phyloP scores from a whole-genome alignment of 208 protist species.

The Trypanosoma conorhini region DNA sequence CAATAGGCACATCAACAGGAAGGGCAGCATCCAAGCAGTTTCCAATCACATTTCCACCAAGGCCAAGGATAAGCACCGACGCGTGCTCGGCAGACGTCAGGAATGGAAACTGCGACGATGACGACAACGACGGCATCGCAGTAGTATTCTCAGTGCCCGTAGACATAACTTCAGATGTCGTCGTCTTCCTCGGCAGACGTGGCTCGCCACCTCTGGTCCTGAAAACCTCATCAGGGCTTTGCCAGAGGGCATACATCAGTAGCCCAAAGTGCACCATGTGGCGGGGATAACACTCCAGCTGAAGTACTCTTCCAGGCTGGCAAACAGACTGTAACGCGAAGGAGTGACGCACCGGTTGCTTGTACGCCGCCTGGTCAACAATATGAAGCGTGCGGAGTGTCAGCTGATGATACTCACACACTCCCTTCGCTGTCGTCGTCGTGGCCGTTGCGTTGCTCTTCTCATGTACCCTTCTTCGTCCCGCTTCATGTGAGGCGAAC shows the following conservation, averaged over 20 bases:
- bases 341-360: constrained; percentile 22
- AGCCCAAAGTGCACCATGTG: constrained; percentile 82
- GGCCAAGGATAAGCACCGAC: constrained; percentile 67
- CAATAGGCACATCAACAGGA: constrained; percentile 43
- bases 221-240: constrained; percentile 18
- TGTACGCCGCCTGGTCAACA: constrained; percentile 36
- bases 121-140: neutral
- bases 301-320: constrained; percentile 33
- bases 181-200: neutral
- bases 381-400: constrained; percentile 54
- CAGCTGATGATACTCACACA: constrained; percentile 2
- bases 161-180: too few relatives aligned
- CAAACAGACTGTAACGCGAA: constrained; percentile 75
- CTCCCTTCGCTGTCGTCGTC: neutral
- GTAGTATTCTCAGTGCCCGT: neutral
- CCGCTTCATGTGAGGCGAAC: neutral
- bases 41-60: constrained; percentile 84
- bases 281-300: constrained; percentile 72
- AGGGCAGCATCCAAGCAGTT: constrained; percentile 60
- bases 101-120: neutral
- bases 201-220: neutral
- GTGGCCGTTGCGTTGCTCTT: neutral
- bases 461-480: neutral
- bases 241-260: constrained; percentile 53
- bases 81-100: constrained; percentile 9